phyloP scores from a whole-genome alignment of 2,329 filamentous ascomycete genomes.

The Cladorrhinum sp. region DNA sequence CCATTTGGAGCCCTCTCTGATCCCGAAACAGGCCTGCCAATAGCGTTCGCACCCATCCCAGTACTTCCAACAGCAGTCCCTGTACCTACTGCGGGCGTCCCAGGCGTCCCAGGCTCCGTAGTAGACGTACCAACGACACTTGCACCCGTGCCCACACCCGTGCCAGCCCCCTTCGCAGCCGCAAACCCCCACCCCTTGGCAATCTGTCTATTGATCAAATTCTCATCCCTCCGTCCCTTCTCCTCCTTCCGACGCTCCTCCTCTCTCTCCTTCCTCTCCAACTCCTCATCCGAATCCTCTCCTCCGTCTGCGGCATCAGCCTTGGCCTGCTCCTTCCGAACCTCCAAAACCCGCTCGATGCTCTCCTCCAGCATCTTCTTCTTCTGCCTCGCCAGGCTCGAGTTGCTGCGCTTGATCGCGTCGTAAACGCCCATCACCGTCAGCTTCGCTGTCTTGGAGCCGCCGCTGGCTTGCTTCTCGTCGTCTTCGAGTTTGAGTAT shows the following conservation, averaged over 20 bases:
- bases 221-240: slow-evolving; percentile 27
- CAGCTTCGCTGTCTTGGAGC: slow-evolving; percentile 34
- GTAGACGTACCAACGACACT: not conserved
- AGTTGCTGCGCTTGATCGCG: slow-evolving; percentile 80
- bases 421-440: slow-evolving; percentile 68
- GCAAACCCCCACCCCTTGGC: slow-evolving; percentile 40
- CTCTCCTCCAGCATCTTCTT: slow-evolving; percentile 80
- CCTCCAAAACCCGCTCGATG: slow-evolving; percentile 75
- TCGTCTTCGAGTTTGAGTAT: slow-evolving; percentile 73
- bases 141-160: not conserved
- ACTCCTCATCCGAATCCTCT: slow-evolving; percentile 46
- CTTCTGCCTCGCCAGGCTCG: slow-evolving; percentile 75
- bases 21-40: not conserved
- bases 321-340: slow-evolving; percentile 63
- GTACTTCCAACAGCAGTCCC: too few relatives aligned
- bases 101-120: not conserved
- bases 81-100: not conserved
- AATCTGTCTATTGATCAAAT: slow-evolving; percentile 41
- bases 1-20: slow-evolving; percentile 58
- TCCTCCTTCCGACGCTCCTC: slow-evolving; percentile 23
- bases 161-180: not conserved
- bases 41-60: not conserved
- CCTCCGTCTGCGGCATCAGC: slow-evolving; percentile 52
- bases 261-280: slow-evolving; percentile 27
- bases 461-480: not conserved